Conservation (phyloP, 805 yeast genomes). For the Suhomyces pyralidae region DNA sequence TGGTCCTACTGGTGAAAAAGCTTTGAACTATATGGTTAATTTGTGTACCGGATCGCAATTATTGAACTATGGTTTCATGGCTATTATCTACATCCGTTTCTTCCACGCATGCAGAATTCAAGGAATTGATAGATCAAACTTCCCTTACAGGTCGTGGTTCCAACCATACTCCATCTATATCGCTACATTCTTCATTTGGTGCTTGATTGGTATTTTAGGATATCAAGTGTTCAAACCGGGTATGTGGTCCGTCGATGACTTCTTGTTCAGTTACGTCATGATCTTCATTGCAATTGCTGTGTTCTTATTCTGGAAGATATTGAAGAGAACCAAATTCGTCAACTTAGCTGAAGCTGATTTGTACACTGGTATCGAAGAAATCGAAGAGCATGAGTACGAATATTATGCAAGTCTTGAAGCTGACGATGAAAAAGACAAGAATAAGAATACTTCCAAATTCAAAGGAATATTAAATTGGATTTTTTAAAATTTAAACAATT, state of each 20-base stretch:
- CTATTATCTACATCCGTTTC: constrained; percentile 41
- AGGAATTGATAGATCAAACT: constrained; percentile 33
- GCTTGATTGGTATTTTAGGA: constrained; percentile 59
- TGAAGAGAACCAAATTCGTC: constrained; percentile 35
- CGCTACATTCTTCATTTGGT: constrained; percentile 30
- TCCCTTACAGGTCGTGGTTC: constrained; percentile 43
- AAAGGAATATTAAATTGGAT: constrained; percentile 18
- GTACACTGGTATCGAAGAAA: constrained; percentile 42
- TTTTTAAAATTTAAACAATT: constrained; percentile 14
- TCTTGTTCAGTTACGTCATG: constrained; percentile 71
- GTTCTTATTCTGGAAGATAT: constrained; percentile 35
- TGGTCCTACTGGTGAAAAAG: constrained; percentile 33
- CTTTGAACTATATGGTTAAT: constrained; percentile 45
- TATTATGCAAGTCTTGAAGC: constrained; percentile 35
- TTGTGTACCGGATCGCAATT: constrained; percentile 48
- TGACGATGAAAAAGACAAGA: constrained; percentile 11
- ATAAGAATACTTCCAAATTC: constrained; percentile 7
- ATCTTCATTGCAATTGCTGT: constrained; percentile 46
- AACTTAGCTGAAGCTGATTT: constrained; percentile 48
- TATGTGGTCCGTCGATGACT: constrained; percentile 57
- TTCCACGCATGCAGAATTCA: constrained; percentile 40
- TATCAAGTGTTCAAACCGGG: constrained; percentile 69
- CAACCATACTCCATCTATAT: constrained; percentile 39
- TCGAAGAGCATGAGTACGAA: constrained; percentile 49
- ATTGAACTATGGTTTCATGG: constrained; percentile 46